Evolutionary conservation across 768 basidiomycete species (phyloP).

Genomic region (Boletus patriciae): DNA sequence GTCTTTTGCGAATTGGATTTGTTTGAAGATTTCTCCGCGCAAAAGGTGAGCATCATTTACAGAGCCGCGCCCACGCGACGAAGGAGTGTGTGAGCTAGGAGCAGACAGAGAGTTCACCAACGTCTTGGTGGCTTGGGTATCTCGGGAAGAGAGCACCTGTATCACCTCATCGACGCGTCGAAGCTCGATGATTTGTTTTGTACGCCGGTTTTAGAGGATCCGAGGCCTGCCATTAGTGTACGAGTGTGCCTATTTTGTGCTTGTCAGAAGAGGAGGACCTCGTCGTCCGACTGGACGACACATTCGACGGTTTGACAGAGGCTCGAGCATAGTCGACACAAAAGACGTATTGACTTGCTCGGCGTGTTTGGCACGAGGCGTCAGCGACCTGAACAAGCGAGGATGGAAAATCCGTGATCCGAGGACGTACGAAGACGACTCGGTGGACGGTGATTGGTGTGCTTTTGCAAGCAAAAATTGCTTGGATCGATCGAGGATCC

Average conservation of each 20-base stretch:
- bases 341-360: slow-evolving; percentile 43
- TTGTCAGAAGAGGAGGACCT: slow-evolving; percentile 82
- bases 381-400: background rate
- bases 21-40: too few species aligned
- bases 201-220: slow-evolving; percentile 92
- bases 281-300: slow-evolving; percentile 84
- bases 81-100: too few species aligned
- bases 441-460: slow-evolving; percentile 36
- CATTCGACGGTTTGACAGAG: slow-evolving; percentile 72
- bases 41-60: too few species aligned
- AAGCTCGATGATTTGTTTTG: slow-evolving; percentile 79
- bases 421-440: slow-evolving; percentile 23
- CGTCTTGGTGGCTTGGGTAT: too few species aligned
- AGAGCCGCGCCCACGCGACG: too few species aligned
- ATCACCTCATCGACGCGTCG: slow-evolving; percentile 74
- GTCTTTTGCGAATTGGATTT: slow-evolving; percentile 93
- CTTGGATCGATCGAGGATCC: too few species aligned
- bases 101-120: too few species aligned
- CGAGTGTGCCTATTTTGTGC: slow-evolving; percentile 66
- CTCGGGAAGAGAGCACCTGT: slow-evolving; percentile 41
- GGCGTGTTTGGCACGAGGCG: slow-evolving; percentile 23
- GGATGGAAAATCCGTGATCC: background rate
- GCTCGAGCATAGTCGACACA: slow-evolving; percentile 86
- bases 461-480: slow-evolving; percentile 60
- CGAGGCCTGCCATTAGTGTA: background rate